Conservation (phyloP, 2,329 filamentous ascomycete genomes). For the Apiospora aurea region DNA sequence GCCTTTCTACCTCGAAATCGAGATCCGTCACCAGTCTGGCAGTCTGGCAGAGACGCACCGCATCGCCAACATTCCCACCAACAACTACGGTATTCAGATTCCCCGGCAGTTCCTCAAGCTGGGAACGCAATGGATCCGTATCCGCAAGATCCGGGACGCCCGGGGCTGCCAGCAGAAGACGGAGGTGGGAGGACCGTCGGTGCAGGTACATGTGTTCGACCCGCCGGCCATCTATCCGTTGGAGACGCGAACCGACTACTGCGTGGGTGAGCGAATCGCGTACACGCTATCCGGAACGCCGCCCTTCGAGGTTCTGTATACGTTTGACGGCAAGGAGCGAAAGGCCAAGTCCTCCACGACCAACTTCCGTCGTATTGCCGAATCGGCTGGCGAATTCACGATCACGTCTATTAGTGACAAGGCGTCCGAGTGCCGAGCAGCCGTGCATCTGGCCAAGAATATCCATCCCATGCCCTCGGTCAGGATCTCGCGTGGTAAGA, state of each 20-base stretch:
- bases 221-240: conserved; percentile 89
- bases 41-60: conserved; percentile 81
- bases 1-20: conserved; percentile 90
- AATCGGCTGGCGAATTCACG: conserved; percentile 86
- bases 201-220: conserved; percentile 92
- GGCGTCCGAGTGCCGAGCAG: conserved; percentile 85
- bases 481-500: conserved; percentile 83
- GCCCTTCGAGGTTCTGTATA: conserved; percentile 93
- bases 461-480: conserved; percentile 95
- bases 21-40: conserved; percentile 89
- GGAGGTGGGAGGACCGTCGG: conserved; percentile 73
- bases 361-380: conserved; percentile 91
- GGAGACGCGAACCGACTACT: conserved; percentile 86
- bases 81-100: conserved; percentile 80
- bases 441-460: conserved; percentile 77
- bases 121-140: conserved; percentile 87
- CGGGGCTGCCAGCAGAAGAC: conserved; percentile 85
- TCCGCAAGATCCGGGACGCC: conserved; percentile 87
- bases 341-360: conserved; percentile 82
- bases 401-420: conserved; percentile 89
- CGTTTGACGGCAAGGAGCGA: conserved; percentile 79
- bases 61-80: conserved; percentile 79
- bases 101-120: conserved; percentile 85
- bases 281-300: conserved; percentile 91
- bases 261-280: conserved; percentile 91